Percentiles rank a stretch among this genome's conserved stretches.
Evolutionary conservation across 345 rosid species (phyloP).

Genomic region (Boechera retrofracta): DNA sequence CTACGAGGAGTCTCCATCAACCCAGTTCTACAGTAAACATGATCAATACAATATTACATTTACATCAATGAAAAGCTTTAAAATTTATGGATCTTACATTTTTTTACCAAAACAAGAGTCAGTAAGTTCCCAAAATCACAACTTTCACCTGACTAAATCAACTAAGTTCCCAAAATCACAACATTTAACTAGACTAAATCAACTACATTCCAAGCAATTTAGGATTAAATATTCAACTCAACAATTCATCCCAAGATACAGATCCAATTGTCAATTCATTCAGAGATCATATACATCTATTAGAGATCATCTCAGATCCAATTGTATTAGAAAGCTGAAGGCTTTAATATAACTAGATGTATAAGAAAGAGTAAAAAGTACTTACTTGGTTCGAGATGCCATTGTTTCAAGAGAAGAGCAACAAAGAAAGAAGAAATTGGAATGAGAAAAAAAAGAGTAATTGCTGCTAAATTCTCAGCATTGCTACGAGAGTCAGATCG

Average conservation of each 20-base stretch:
- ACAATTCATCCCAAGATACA: background rate
- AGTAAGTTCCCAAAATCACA: background rate
- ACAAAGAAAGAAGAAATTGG: background rate
- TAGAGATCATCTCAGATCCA: constrained; percentile 17
- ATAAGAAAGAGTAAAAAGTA: background rate
- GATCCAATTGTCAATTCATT: constrained; percentile 33
- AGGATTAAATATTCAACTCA: background rate
- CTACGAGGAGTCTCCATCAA: constrained; percentile 76
- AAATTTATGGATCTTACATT: constrained; percentile 22
- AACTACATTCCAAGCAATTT: background rate
- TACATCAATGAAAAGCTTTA: background rate
- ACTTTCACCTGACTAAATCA: background rate
- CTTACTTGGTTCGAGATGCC: constrained; percentile 46
- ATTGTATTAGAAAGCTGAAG: background rate
- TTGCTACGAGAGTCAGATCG: constrained; percentile 23
- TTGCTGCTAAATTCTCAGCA: constrained; percentile 50
- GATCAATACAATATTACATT: constrained; percentile 17
- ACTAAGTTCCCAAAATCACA: background rate
- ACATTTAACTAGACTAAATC: background rate
- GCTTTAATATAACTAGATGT: background rate
- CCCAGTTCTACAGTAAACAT: constrained; percentile 58
- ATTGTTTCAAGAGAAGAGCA: constrained; percentile 31
- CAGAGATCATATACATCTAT: background rate
- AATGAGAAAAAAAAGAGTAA: constrained; percentile 2
- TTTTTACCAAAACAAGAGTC: background rate